Evolutionary conservation across 768 basidiomycete species (phyloP).

Genomic region (Leccinum variicolor): DNA sequence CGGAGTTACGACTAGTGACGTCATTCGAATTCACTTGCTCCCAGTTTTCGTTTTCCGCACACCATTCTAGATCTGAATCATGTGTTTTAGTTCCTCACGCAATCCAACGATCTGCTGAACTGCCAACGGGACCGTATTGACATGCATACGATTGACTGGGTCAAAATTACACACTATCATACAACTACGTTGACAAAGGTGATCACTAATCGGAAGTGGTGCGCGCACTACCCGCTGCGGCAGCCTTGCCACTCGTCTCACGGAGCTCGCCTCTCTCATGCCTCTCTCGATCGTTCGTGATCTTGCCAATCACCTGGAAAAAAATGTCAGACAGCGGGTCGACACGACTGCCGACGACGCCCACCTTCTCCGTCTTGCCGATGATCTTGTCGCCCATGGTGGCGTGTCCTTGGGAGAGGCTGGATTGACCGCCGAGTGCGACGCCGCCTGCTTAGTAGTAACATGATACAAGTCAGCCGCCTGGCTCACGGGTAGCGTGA

Average conservation of each 20-base stretch:
- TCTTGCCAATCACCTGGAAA: constrained; percentile 48
- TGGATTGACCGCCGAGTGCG: constrained; percentile 21
- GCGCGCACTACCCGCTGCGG: constrained; percentile 38
- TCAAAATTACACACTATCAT: not conserved
- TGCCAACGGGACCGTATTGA: not conserved
- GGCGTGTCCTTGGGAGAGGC: constrained; percentile 36
- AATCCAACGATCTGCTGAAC: not conserved
- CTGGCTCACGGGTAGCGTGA: not conserved
- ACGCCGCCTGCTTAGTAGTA: constrained; percentile 18
- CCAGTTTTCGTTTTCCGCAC: not conserved
- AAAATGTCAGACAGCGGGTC: constrained; percentile 1
- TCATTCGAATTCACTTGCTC: not conserved
- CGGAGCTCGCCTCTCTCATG: constrained; percentile 59
- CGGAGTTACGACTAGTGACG: not conserved
- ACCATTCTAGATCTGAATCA: too few species aligned
- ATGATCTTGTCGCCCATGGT: constrained; percentile 49
- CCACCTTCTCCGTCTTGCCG: constrained; percentile 60
- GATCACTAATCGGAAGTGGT: constrained; percentile 38
- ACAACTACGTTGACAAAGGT: not conserved
- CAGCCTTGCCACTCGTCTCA: constrained; percentile 50
- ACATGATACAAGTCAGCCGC: not conserved
- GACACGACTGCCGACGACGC: not conserved
- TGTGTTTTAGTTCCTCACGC: not conserved
- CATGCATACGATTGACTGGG: not conserved
- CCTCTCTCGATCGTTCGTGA: constrained; percentile 41